phyloP scores from a whole-genome alignment of 768 basidiomycete species.

The Gymnopilus junonius region DNA sequence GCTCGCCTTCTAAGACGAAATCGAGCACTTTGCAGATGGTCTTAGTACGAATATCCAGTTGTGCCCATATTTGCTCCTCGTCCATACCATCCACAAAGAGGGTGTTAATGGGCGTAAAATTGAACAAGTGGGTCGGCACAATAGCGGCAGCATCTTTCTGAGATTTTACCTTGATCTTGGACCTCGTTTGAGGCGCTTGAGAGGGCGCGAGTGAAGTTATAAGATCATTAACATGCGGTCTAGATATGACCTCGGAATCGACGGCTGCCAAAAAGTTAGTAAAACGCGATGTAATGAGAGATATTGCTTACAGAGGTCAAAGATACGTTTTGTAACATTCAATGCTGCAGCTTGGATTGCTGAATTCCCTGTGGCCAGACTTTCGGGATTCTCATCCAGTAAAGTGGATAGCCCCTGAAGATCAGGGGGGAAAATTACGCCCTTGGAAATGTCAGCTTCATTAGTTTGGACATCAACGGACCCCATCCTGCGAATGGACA shows the following conservation, averaged over 20 bases:
- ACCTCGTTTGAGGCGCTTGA: conserved; percentile 76
- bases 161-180: conserved; percentile 52
- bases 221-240: conserved; percentile 65
- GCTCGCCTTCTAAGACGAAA: conserved; percentile 60
- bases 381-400: conserved; percentile 57
- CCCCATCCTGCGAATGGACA: not conserved
- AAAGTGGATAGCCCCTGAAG: conserved; percentile 56
- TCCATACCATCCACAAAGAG: conserved; percentile 82
- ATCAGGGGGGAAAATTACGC: conserved; percentile 30
- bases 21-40: conserved; percentile 73
- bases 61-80: conserved; percentile 90
- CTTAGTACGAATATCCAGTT: conserved; percentile 82
- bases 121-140: conserved; percentile 36
- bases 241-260: conserved; percentile 66
- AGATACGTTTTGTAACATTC: conserved; percentile 72
- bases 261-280: conserved; percentile 53
- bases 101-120: conserved; percentile 73
- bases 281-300: not conserved
- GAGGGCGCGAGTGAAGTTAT: conserved; percentile 70
- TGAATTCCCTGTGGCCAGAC: conserved; percentile 55
- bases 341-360: conserved; percentile 64
- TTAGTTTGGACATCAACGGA: not conserved
- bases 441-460: not conserved
- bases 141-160: conserved; percentile 43
- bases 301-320: conserved; percentile 66